Conservation (phyloP, 192 early-diverging fungal genomes). For the Piromyces finnis region DNA sequence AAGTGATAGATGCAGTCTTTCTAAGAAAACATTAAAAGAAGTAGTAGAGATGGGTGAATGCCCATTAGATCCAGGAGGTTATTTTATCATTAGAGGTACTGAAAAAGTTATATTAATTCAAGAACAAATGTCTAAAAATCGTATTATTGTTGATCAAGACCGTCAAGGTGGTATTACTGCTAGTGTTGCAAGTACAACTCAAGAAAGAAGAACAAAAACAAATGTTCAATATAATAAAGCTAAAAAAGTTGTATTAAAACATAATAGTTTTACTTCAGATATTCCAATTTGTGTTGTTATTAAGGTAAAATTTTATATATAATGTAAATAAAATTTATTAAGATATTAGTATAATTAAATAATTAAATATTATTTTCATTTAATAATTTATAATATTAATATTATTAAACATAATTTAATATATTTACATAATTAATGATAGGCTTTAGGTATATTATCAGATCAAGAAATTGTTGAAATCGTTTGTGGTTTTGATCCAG, state of each 20-base stretch:
- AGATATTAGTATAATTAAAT: no score
- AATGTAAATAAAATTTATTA: no score
- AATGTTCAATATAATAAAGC: constrained; percentile 53
- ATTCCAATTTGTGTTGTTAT: constrained; percentile 72
- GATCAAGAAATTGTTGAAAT: constrained; percentile 91
- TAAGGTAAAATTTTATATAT: constrained; percentile 31
- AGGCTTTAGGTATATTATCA: constrained; percentile 82
- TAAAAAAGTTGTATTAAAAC: constrained; percentile 38
- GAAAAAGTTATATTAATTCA: constrained; percentile 97
- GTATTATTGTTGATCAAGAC: constrained; percentile 87
- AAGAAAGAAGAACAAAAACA: constrained; percentile 87
- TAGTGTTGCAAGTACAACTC: constrained; percentile 72
- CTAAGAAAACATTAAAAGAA: constrained; percentile 56
- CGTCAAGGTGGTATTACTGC: constrained; percentile 63
- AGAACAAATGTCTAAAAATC: constrained; percentile 96
- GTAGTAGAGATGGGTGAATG: constrained; percentile 81
- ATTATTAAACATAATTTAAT: no score
- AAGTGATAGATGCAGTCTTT: constrained; percentile 64
- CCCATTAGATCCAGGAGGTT: constrained; percentile 87
- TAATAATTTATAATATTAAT: no score
- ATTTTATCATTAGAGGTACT: constrained; percentile 88
- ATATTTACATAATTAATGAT: no score
- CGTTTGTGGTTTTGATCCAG: constrained; percentile 69
- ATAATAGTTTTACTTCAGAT: constrained; percentile 77
- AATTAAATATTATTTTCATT: no score